Percentiles rank a stretch among this genome's conserved stretches.
Conservation (phyloP, 2,329 filamentous ascomycete genomes). For the Fusarium sp. region DNA sequence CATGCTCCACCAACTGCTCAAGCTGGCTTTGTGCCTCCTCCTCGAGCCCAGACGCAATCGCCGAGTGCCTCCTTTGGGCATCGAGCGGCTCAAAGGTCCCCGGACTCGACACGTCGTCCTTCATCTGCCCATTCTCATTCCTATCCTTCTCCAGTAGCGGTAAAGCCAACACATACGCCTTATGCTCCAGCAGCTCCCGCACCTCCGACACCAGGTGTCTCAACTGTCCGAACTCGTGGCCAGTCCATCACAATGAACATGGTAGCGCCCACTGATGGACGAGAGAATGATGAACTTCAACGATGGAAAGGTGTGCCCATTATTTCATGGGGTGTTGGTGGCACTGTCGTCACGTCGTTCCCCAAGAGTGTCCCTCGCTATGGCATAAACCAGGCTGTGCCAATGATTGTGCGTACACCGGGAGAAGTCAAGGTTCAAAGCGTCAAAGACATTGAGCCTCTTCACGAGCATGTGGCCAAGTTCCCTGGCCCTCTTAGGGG, state of each 20-base stretch:
- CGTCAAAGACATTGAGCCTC: slow-evolving; percentile 80
- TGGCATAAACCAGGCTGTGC: slow-evolving; percentile 78
- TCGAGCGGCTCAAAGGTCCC: slow-evolving; percentile 51
- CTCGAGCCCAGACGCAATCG: slow-evolving; percentile 74
- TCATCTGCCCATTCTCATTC: slow-evolving; percentile 66
- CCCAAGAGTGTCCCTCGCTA: slow-evolving; percentile 92
- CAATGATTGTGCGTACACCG: slow-evolving; percentile 85
- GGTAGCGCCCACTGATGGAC: slow-evolving; percentile 75
- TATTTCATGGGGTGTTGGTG: slow-evolving; percentile 90
- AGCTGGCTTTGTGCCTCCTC: slow-evolving; percentile 68
- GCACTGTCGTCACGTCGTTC: slow-evolving; percentile 85
- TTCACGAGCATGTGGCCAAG: slow-evolving; percentile 80
- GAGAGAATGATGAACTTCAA: slow-evolving; percentile 82
- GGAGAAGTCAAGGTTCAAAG: slow-evolving; percentile 86
- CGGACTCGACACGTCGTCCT: slow-evolving; percentile 67
- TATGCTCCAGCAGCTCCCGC: slow-evolving; percentile 48
- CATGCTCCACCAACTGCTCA: slow-evolving; percentile 53
- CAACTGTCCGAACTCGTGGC: slow-evolving; percentile 62
- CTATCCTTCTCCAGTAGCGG: slow-evolving; percentile 56
- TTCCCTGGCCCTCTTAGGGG: slow-evolving; percentile 92
- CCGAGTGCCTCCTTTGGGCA: slow-evolving; percentile 65
- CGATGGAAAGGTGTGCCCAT: slow-evolving; percentile 93
- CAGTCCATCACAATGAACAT: slow-evolving; percentile 71
- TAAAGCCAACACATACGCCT: slow-evolving; percentile 47
- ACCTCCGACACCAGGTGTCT: slow-evolving; percentile 17